Base-by-base conservation (phyloP, 176 grass and related monocot species). In the Microstegium vimineum region DNA sequence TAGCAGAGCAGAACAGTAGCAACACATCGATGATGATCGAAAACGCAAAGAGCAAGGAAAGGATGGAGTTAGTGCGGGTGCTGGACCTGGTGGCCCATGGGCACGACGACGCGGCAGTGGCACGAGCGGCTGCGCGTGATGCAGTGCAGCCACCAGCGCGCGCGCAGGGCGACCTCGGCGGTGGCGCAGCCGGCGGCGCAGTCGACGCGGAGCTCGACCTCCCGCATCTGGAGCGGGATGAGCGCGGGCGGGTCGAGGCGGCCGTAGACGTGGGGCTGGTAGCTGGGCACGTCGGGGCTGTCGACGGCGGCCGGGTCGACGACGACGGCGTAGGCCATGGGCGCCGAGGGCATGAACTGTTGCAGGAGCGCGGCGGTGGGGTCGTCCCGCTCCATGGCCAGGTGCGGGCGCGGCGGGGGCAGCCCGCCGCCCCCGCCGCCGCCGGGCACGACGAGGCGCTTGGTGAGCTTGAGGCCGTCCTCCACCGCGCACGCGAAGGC, bases 241-340 rank as follows among this genome's bases (percentile, higher is more conserved):
- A 99, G 85, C 81, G 91, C 92, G 54, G 96, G 96, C 40, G 89
- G 96, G 59, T 91, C 89, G 76, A 92, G 90, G 36, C 72, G 73
- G 51, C 96, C 96, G 89, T 95, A 99, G 10, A 99, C 96, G 72
- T 99, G 84, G 10, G 96, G 93, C 90, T 99, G 96, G 85, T 99
- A 99, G 80, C 96, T 99, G 35, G 96, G 96, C 61, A 94, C 86
- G 75, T 99, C 96, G 62, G 96, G 96, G 80, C 89, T 99, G 83
- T 99, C 96, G 40, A 99, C 96, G 22, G 90, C 87, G 60, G 30
- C 93, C 1, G 96, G 96, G 84, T 99, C 96, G n/a, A 46, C 31
- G 61, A 95, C 85, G 62, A 95, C 87, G 2, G 93, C 93, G 84
- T 92, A 99, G 2, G 83, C 87, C 93, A 99, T 99, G 28, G 96